Percentiles rank a stretch among this genome's conserved stretches.
Evolutionary conservation across 192 early-diverging fungal species (phyloP).

Genomic region (Cetraspora pellucida): DNA sequence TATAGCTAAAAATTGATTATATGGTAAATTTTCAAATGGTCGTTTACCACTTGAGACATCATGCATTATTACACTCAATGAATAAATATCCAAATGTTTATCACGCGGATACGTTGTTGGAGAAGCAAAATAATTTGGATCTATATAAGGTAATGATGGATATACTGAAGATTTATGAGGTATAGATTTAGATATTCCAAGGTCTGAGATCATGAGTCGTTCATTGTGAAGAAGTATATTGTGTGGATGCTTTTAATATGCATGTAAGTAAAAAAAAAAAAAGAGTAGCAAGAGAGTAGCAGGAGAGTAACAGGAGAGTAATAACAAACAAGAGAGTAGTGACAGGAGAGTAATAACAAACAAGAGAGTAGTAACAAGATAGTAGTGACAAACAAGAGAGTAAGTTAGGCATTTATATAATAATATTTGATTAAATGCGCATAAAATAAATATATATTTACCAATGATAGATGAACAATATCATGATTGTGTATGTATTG

Average conservation of each 20-base stretch:
- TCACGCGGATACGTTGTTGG: background rate
- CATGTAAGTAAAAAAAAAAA: too few relatives aligned
- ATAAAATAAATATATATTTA: background rate
- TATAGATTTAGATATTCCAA: background rate
- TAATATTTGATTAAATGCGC: too few relatives aligned
- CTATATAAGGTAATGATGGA: background rate
- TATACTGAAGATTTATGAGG: background rate
- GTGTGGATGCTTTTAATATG: background rate
- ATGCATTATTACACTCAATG: constrained; percentile 6
- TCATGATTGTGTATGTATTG: background rate
- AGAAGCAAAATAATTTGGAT: background rate
- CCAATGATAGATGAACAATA: background rate
- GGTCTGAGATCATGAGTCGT: background rate
- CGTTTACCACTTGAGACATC: constrained; percentile 8
- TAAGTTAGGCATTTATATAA: too few relatives aligned
- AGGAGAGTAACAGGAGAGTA: too few relatives aligned
- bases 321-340: too few relatives aligned
- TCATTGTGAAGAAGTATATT: constrained; percentile 1
- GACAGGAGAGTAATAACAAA: too few relatives aligned
- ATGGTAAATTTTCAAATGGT: background rate
- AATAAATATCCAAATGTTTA: constrained; percentile 11
- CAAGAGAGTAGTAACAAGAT: too few relatives aligned
- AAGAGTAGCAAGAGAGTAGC: too few relatives aligned
- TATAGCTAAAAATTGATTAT: background rate
- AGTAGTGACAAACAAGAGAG: too few relatives aligned